phyloP scores from a whole-genome alignment of 352 stramenopile species.

The Globisporangium emineosum region DNA sequence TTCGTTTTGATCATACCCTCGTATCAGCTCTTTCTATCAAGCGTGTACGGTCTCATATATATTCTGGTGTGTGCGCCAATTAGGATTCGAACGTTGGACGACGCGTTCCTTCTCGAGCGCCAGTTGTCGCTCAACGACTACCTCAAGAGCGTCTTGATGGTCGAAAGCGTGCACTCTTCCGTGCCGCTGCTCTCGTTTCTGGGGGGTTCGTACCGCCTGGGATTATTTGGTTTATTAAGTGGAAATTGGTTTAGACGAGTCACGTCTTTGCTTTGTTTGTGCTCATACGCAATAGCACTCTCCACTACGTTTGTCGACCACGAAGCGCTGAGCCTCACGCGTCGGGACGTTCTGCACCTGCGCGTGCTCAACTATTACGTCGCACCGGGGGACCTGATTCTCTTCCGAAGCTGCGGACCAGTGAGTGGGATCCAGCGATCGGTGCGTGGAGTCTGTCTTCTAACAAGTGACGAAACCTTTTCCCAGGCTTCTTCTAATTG shows the following conservation, averaged over 20 bases:
- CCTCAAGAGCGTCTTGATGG: constrained; percentile 38
- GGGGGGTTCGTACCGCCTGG: constrained; percentile 27
- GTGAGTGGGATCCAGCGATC: constrained; percentile 49
- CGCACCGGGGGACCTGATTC: constrained; percentile 42
- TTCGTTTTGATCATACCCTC: no score
- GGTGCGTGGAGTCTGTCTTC: constrained; percentile 14
- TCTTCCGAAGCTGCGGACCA: constrained; percentile 52
- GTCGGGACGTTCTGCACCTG: constrained; percentile 53
- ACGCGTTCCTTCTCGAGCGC: constrained; percentile 36
- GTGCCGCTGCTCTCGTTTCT: constrained; percentile 54
- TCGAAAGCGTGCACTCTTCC: constrained; percentile 35
- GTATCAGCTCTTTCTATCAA: no score
- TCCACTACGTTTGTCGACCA: constrained; percentile 33
- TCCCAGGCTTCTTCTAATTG: not conserved
- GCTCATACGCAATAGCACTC: constrained; percentile 15
- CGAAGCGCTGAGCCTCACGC: constrained; percentile 24
- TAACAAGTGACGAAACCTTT: not conserved
- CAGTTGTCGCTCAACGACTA: constrained; percentile 43
- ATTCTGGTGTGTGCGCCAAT: not conserved
- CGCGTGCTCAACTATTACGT: constrained; percentile 58
- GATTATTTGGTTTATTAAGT: not conserved
- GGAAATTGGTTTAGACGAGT: not conserved
- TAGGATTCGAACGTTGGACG: constrained; percentile 35
- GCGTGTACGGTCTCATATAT: not conserved
- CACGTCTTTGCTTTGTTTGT: not conserved